A percentile compares a stretch with the other conserved stretches of the same genome.
These are phyloP conservation scores for Baorangia bicolor DNA, from an alignment of 768 basidiomycete genomes.

Conservation along the genomic window DNA sequence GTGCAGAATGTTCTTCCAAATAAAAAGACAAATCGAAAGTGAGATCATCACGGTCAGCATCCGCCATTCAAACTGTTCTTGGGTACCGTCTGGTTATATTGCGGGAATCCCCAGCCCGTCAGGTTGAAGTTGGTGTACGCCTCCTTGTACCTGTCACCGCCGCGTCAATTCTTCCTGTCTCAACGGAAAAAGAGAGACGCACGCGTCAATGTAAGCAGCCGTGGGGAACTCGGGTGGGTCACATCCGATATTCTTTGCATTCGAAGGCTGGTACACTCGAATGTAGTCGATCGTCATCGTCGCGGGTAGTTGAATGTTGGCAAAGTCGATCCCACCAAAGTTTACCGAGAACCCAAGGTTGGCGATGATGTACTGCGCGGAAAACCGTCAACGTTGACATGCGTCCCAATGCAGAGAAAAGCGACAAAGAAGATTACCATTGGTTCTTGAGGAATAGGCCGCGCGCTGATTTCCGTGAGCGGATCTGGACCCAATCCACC, in stretches of 20 bases:
- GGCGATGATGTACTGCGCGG: conserved; percentile 58
- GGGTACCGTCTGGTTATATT: conserved; percentile 54
- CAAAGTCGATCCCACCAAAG: conserved; percentile 66
- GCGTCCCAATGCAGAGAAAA: background rate
- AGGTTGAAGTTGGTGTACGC: conserved; percentile 45
- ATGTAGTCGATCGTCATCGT: conserved; percentile 80
- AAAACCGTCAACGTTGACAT: background rate
- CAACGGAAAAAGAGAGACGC: conserved; percentile 21
- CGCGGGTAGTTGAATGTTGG: conserved; percentile 50
- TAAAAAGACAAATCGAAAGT: background rate
- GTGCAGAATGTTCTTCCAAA: background rate
- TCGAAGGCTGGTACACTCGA: conserved; percentile 65
- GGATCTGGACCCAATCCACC: conserved; percentile 51
- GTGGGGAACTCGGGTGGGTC: conserved; percentile 78
- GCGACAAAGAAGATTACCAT: conserved; percentile 40
- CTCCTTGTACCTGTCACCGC: conserved; percentile 37
- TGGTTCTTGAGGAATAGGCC: conserved; percentile 69
- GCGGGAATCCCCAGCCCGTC: conserved; percentile 41
- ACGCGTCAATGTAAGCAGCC: conserved; percentile 69
- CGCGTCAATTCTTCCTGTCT: background rate
- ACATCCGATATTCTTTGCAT: conserved; percentile 54
- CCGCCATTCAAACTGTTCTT: conserved; percentile 47
- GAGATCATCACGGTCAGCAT: conserved; percentile 22
- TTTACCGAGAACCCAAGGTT: conserved; percentile 69
- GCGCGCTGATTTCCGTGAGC: conserved; percentile 48